phyloP scores from a whole-genome alignment of 2,329 filamentous ascomycete genomes.

The Coniochaeta sp. region DNA sequence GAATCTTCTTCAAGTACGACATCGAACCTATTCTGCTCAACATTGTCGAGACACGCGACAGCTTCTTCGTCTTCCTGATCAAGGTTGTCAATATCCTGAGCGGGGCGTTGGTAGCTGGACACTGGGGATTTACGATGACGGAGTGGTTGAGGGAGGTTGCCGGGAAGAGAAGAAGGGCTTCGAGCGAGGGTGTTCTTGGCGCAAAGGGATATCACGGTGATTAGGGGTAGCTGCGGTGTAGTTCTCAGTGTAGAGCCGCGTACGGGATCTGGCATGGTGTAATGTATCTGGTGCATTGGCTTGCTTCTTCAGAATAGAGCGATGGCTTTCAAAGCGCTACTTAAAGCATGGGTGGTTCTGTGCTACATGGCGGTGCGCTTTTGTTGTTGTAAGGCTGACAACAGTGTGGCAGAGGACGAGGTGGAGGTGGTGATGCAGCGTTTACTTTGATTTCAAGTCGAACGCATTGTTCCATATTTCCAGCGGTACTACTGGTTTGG shows the following conservation, averaged over 20 bases:
- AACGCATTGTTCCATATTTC: too few species aligned
- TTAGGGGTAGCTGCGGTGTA: neutral
- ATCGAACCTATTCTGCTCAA: constrained; percentile 91
- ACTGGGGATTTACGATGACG: constrained; percentile 83
- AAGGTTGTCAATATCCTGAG: constrained; percentile 85
- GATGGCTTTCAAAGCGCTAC: too few species aligned
- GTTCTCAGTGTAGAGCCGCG: too few species aligned
- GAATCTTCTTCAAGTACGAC: constrained; percentile 97
- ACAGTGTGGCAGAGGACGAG: too few species aligned
- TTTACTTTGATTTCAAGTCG: too few species aligned
- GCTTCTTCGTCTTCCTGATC: constrained; percentile 67
- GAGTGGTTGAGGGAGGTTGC: constrained; percentile 62
- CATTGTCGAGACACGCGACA: constrained; percentile 73
- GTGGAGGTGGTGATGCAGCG: too few species aligned
- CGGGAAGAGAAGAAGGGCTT: constrained; percentile 38
- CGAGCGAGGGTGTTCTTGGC: constrained; percentile 43
- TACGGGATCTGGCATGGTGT: neutral
- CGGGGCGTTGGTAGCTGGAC: constrained; percentile 85
- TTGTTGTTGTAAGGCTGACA: too few species aligned
- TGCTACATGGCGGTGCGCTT: too few species aligned
- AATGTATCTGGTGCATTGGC: neutral
- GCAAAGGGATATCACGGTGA: constrained; percentile 26
- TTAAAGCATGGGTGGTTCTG: too few species aligned
- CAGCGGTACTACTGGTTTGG: too few species aligned
- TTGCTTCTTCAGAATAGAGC: neutral